Evolutionary conservation across 1,284 basidiomycete genomes (phyloP).

Genomic region (Cerrena zonata): DNA sequence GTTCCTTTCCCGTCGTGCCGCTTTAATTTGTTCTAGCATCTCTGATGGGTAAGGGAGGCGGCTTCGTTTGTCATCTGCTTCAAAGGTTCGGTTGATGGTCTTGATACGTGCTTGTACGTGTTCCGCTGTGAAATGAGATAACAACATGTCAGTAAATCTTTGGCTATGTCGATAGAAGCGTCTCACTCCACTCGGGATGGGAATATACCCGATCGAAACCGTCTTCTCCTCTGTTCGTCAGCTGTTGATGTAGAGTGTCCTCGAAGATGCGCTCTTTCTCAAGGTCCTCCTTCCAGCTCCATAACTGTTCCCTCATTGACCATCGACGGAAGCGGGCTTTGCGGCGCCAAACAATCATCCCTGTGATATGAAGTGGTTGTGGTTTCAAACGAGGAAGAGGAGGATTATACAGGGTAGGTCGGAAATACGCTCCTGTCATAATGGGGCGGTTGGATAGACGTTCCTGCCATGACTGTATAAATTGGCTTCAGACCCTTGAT

Average conservation of each 20-base stretch:
- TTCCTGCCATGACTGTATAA: constrained; percentile 43
- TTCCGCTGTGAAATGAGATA: background rate
- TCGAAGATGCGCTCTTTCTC: constrained; percentile 54
- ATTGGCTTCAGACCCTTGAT: background rate
- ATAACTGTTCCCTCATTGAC: constrained; percentile 20
- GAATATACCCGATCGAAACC: background rate
- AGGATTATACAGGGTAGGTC: constrained; percentile 53
- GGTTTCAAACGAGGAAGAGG: constrained; percentile 74
- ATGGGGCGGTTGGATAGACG: constrained; percentile 51
- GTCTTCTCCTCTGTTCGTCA: constrained; percentile 30
- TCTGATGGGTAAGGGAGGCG: constrained; percentile 39
- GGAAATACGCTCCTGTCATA: constrained; percentile 63
- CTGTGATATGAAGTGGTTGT: constrained; percentile 62
- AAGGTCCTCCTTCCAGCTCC: constrained; percentile 41
- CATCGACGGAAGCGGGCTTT: constrained; percentile 20
- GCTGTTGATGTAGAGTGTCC: constrained; percentile 25
- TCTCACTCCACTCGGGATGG: background rate
- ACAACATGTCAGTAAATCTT: too few species aligned
- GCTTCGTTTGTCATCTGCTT: constrained; percentile 37
- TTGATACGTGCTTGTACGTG: constrained; percentile 20
- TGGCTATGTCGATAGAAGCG: background rate
- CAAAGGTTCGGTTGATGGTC: constrained; percentile 30
- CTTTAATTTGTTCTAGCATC: constrained; percentile 42
- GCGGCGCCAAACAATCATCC: constrained; percentile 64
- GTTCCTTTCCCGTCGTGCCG: constrained; percentile 44